Evolutionary conservation across 768 basidiomycete genomes (phyloP), one percentile per base, ranked within the genome.

Genomic region (Macrolepiota fuliginosa): DNA sequence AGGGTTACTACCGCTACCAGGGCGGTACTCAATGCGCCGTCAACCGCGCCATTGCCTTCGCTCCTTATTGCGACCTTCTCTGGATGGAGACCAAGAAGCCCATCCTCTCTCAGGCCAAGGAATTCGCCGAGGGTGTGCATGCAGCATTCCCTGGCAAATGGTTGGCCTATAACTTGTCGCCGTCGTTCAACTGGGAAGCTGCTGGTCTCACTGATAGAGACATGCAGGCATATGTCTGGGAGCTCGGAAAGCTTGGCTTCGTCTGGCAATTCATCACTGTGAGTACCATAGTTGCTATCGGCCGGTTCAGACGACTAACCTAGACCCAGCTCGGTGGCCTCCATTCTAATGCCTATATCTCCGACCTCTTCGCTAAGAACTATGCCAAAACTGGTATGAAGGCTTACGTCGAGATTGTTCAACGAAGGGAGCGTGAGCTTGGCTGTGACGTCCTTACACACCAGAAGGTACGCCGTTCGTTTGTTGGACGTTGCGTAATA

Each of bases 191-290:
- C 67, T 94, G 92, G 91, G 91, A 92, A 67, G 94, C 93, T 1
- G 96, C 96, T 13, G 97, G 97, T 15, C 82, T 99, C 17, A 86
- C 83, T 46, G 83, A 88, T 67, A 80, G 81, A 64, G 93, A 95
- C 66, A 98, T 94, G 94, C 82, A 92, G 73, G 76, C 81, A 40
- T 98, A 85, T 72, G 85, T 98, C 39, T 96, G 96, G 96, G 83
- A 93, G 69, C 81, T 99, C 25, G 96, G 93, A 51, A 96, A 91
- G 79, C 86, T 97, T 51, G 96, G 96, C 37, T 98, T 98, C 75
- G 89, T 95, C 67, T 98, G 96, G 95, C 96, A 98, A 74, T 98
- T 99, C 80, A 97, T 98, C 75, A 97, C 96, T 67, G 93, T 95
- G 55, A 68, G 91, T 67, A 29, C 6, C n/a, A 22, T 13, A 54